Percentiles rank a stretch among this genome's conserved stretches.
Conservation (phyloP, 768 basidiomycete species). For the Pleurotus sapidus region DNA sequence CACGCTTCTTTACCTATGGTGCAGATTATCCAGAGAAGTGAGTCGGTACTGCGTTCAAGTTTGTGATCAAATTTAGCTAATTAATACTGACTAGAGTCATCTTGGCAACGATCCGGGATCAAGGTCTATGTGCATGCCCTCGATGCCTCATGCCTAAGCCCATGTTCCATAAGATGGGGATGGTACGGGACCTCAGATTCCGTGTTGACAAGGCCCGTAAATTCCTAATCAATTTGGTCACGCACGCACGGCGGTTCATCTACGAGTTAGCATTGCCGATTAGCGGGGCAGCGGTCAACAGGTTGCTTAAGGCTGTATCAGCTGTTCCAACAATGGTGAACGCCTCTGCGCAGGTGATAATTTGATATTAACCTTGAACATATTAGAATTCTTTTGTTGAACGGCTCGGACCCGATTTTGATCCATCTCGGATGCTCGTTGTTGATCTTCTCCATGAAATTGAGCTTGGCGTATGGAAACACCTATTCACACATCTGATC, state of each 20-base stretch:
- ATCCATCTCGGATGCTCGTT: constrained; percentile 37
- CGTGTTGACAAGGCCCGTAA: constrained; percentile 7
- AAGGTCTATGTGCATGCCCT: constrained; percentile 8
- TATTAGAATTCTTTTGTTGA: constrained; percentile 31
- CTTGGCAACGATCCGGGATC: constrained; percentile 6
- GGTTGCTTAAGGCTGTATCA: constrained; percentile 1
- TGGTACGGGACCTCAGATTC: constrained; percentile 17
- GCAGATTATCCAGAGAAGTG: constrained; percentile 25
- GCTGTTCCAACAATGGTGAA: constrained; percentile 7
- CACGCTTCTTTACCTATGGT: constrained; percentile 19
- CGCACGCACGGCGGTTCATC: neutral
- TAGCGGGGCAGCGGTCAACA: neutral
- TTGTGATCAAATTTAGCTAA: neutral
- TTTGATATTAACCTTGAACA: too few species aligned
- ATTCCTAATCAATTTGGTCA: neutral
- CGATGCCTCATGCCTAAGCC: constrained; percentile 5
- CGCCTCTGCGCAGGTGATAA: too few species aligned
- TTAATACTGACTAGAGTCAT: neutral
- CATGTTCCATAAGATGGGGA: constrained; percentile 7
- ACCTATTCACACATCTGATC: constrained; percentile 16
- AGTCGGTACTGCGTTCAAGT: neutral
- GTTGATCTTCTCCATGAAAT: constrained; percentile 32
- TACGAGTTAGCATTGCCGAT: neutral
- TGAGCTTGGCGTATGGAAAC: constrained; percentile 11
- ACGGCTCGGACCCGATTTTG: constrained; percentile 25